Conservation (phyloP, 1,284 basidiomycete genomes). For the Tylopilus orsonianus region DNA sequence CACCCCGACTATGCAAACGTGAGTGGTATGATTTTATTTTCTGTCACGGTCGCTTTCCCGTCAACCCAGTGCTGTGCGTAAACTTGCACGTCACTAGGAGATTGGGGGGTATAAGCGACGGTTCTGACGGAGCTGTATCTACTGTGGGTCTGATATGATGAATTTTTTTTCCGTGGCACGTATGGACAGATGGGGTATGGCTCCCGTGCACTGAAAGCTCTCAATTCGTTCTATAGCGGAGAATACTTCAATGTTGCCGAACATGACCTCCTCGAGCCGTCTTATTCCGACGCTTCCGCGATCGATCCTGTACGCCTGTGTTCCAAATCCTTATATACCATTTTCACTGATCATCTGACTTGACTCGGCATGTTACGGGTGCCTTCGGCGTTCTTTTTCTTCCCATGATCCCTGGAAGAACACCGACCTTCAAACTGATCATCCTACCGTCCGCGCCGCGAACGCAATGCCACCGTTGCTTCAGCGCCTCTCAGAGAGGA, state of each 20-base stretch:
- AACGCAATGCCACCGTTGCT: slow-evolving; percentile 90
- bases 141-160: slow-evolving; percentile 6
- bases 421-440: slow-evolving; percentile 69
- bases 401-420: slow-evolving; percentile 27
- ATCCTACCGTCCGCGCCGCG: slow-evolving; percentile 72
- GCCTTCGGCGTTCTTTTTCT: not conserved
- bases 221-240: slow-evolving; percentile 91
- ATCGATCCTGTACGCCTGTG: slow-evolving; percentile 56
- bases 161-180: not conserved
- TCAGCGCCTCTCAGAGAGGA: slow-evolving; percentile 86
- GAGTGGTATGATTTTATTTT: slow-evolving; percentile 30
- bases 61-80: not conserved
- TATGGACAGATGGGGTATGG: slow-evolving; percentile 91
- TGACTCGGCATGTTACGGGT: not conserved
- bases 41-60: not conserved
- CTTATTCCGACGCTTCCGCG: slow-evolving; percentile 61
- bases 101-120: not conserved
- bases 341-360: slow-evolving; percentile 7
- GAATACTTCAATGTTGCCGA: slow-evolving; percentile 92
- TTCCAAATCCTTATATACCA: not conserved
- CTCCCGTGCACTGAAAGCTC: slow-evolving; percentile 82
- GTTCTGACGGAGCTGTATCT: not conserved
- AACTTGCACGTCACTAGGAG: not conserved
- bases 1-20: slow-evolving; percentile 93
- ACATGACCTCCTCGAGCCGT: slow-evolving; percentile 44